A percentile compares a stretch with the other conserved stretches of the same genome.
Evolutionary conservation across 352 stramenopile species (phyloP).

Genomic region (Pythium sukuiense): DNA sequence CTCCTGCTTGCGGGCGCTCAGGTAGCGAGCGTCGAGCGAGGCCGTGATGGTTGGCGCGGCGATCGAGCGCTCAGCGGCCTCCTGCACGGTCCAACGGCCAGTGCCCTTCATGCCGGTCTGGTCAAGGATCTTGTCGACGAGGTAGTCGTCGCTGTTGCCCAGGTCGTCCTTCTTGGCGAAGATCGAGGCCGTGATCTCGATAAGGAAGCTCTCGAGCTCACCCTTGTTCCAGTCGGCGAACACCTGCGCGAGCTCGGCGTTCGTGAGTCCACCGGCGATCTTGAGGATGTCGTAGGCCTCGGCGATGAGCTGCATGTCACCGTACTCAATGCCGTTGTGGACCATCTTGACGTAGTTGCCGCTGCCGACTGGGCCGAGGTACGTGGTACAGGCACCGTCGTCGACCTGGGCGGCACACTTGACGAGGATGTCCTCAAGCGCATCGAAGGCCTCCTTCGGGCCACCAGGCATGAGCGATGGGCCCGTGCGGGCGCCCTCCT

Average conservation of each 20-base stretch:
- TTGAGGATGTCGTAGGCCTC: constrained; percentile 99
- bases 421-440: constrained; percentile 96
- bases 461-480: constrained; percentile 98
- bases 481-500: constrained; percentile 97
- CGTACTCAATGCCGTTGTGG: constrained; percentile 99
- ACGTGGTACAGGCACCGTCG: constrained; percentile 95
- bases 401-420: constrained; percentile 97
- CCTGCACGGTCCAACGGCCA: constrained; percentile 95
- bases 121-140: constrained; percentile 97
- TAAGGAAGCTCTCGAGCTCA: constrained; percentile 96
- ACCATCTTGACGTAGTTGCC: constrained; percentile 99
- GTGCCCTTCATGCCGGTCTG: constrained; percentile 99
- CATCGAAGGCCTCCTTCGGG: constrained; percentile 94
- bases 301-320: constrained; percentile 99
- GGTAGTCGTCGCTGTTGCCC: constrained; percentile 67
- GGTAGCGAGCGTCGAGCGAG: constrained; percentile 96
- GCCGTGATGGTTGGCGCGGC: constrained; percentile 97
- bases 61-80: constrained; percentile 94
- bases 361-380: constrained; percentile 94
- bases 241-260: constrained; percentile 89
- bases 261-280: constrained; percentile 88
- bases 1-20: constrained; percentile 96
- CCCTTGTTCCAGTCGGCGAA: constrained; percentile 98
- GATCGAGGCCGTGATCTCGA: constrained; percentile 99
- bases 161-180: constrained; percentile 97